phyloP scores from a whole-genome alignment of 768 basidiomycete genomes.

The Dentipellis fragilis region DNA sequence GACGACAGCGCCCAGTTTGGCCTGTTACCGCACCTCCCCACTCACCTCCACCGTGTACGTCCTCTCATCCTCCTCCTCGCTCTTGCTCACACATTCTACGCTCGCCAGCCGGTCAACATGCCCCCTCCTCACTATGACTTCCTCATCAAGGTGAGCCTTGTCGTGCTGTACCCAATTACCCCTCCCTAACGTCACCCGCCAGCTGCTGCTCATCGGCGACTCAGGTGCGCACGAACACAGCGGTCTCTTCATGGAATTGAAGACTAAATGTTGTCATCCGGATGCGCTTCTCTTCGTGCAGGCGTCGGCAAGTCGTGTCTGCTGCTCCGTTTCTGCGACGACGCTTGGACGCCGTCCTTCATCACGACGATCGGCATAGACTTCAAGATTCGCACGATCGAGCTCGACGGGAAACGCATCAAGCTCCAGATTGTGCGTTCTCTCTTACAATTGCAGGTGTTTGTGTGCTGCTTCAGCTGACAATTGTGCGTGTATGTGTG shows the following conservation, averaged over 20 bases:
- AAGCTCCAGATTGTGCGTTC: slow-evolving; percentile 93
- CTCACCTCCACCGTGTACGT: too few relatives aligned
- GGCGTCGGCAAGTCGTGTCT: slow-evolving; percentile 97
- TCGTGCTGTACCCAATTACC: slow-evolving; percentile 1
- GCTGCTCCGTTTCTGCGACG: slow-evolving; percentile 96
- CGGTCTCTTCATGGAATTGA: not conserved
- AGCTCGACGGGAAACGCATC: slow-evolving; percentile 94
- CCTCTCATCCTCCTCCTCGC: too few relatives aligned
- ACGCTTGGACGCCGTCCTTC: slow-evolving; percentile 98
- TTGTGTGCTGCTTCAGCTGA: too few relatives aligned
- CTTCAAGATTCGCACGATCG: slow-evolving; percentile 99
- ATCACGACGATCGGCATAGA: slow-evolving; percentile 99
- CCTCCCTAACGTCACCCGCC: slow-evolving; percentile 12
- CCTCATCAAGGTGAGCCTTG: slow-evolving; percentile 65
- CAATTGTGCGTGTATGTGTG: not conserved
- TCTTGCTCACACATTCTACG: too few relatives aligned
- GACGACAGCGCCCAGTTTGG: too few relatives aligned
- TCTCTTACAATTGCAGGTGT: not conserved
- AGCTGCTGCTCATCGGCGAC: slow-evolving; percentile 94
- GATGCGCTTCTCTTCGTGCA: slow-evolving; percentile 14
- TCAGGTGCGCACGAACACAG: slow-evolving; percentile 46
- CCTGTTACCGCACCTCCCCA: too few relatives aligned
- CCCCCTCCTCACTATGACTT: slow-evolving; percentile 96
- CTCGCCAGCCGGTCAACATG: slow-evolving; percentile 31
- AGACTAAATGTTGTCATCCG: not conserved